Evolutionary conservation across 805 yeast genomes (phyloP).

Genomic region (Metschnikowia baotianmanensis): DNA sequence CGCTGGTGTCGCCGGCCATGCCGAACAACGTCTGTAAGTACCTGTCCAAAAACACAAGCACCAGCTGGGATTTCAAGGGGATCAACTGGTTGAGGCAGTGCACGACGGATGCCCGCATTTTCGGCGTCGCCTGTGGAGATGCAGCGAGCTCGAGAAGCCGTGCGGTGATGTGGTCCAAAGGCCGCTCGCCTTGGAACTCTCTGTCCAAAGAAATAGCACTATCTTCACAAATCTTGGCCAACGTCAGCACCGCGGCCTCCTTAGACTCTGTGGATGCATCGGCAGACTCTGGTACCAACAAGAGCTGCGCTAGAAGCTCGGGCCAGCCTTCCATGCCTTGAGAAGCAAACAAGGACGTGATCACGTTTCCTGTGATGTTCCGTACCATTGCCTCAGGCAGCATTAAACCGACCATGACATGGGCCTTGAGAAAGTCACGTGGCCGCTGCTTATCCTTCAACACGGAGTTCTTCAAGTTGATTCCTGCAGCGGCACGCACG

Average conservation of each 20-base stretch:
- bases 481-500: conserved; percentile 84
- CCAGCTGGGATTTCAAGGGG: conserved; percentile 62
- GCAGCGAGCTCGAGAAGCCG: conserved; percentile 9
- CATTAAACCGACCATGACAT: conserved; percentile 54
- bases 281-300: conserved; percentile 46
- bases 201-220: conserved; percentile 62
- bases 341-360: conserved; percentile 72
- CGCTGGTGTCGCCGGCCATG: conserved; percentile 61
- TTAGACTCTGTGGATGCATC: conserved; percentile 31
- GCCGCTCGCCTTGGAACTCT: conserved; percentile 63
- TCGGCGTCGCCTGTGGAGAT: conserved; percentile 41
- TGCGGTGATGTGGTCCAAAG: conserved; percentile 59
- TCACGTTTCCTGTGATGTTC: conserved; percentile 86
- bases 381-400: conserved; percentile 62
- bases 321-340: conserved; percentile 77
- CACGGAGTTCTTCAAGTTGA: conserved; percentile 77
- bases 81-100: conserved; percentile 76
- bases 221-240: conserved; percentile 90
- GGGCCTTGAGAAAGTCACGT: conserved; percentile 37
- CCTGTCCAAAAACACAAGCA: conserved; percentile 62
- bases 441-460: conserved; percentile 33
- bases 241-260: conserved; percentile 78
- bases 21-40: conserved; percentile 63
- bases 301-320: conserved; percentile 60
- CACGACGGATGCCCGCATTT: conserved; percentile 60